phyloP scores from a whole-genome alignment of 2,329 filamentous ascomycete genomes.

The Sphaerulina vaccinii region DNA sequence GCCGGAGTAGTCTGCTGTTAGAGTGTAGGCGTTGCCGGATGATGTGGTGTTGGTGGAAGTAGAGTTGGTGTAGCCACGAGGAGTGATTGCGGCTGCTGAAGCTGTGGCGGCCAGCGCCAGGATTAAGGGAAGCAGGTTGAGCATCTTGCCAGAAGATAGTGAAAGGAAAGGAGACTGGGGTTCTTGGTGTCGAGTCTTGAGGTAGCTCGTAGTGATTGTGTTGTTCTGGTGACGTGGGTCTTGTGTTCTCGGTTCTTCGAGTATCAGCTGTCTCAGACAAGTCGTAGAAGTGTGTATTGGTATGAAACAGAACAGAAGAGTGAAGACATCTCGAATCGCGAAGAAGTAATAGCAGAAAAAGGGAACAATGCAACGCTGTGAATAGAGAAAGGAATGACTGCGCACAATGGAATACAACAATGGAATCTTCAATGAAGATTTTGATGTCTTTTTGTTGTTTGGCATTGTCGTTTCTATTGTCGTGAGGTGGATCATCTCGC shows the following conservation, averaged over 20 bases:
- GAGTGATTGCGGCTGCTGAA: slow-evolving; percentile 14
- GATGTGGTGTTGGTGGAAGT: slow-evolving; percentile 3
- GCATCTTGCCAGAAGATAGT: background rate
- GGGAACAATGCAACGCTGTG: slow-evolving; percentile 2
- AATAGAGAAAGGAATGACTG: slow-evolving; percentile 4
- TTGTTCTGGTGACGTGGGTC: background rate
- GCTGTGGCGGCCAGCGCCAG: slow-evolving; percentile 15
- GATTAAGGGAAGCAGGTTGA: background rate
- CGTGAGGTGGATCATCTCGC: background rate
- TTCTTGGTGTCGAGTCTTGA: background rate
- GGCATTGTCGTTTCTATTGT: slow-evolving; percentile 2
- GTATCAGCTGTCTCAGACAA: slow-evolving; percentile 1
- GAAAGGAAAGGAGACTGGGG: background rate
- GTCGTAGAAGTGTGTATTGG: background rate
- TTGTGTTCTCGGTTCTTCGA: background rate
- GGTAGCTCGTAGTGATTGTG: background rate
- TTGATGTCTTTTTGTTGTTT: background rate
- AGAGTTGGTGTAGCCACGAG: slow-evolving; percentile 10
- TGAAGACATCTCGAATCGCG: background rate
- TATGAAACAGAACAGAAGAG: slow-evolving; percentile 3
- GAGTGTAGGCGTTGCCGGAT: slow-evolving; percentile 25
- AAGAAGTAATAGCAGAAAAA: background rate
- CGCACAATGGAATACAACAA: background rate
- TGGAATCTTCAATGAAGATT: background rate
- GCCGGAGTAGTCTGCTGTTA: slow-evolving; percentile 33